Evolutionary conservation across 805 yeast genomes (phyloP).

Genomic region (Wickerhamomyces hampshirensis): DNA sequence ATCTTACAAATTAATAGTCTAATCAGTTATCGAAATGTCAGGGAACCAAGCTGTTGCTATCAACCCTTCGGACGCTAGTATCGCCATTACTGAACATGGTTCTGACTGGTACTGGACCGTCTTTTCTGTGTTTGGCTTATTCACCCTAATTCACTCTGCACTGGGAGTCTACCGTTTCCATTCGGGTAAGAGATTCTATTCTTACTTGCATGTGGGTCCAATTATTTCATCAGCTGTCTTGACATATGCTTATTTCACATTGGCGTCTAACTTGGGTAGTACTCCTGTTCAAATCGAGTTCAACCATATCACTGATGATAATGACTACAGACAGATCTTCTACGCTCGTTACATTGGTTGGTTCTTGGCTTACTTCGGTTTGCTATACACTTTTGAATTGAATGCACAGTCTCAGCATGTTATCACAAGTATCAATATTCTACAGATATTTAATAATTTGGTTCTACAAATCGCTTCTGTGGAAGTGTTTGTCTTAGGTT

Average conservation of each 20-base stretch:
- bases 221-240: constrained; percentile 36
- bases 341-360: constrained; percentile 53
- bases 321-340: constrained; percentile 45
- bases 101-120: constrained; percentile 68
- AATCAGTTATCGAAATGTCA: constrained; percentile 10
- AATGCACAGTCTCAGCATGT: constrained; percentile 18
- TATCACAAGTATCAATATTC: constrained; percentile 11
- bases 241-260: constrained; percentile 47
- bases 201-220: constrained; percentile 37
- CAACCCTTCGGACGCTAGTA: constrained; percentile 34
- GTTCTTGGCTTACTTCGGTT: constrained; percentile 50
- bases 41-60: constrained; percentile 19
- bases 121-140: constrained; percentile 41
- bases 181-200: constrained; percentile 20
- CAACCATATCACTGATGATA: constrained; percentile 35
- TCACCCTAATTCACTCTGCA: constrained; percentile 28
- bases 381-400: constrained; percentile 28
- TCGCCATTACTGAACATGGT: constrained; percentile 52
- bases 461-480: constrained; percentile 39
- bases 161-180: constrained; percentile 20
- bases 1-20: constrained; percentile 1
- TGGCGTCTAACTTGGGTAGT: constrained; percentile 58
- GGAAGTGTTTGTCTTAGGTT: constrained; percentile 46
- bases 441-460: constrained; percentile 24
- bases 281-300: constrained; percentile 43